Evolutionary conservation across 306 rosid species (phyloP), one percentile per base, ranked within the genome.

Genomic region (Bauhinia variegata): DNA sequence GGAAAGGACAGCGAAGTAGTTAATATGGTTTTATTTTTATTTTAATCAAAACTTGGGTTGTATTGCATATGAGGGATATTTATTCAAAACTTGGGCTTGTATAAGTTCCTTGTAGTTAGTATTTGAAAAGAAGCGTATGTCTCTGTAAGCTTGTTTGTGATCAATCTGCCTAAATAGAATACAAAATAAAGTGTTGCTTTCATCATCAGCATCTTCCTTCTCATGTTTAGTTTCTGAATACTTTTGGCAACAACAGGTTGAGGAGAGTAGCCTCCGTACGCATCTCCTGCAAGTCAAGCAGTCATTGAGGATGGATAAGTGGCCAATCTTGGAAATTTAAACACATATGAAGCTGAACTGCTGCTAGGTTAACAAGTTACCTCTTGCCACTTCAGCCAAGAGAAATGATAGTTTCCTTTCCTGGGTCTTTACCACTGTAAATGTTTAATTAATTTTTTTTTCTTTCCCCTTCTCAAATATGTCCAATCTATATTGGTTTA

Each of bases 191-290:
- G 71, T 7, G 23, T 60, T 49, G 54, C 62, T 47, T 37, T 47
- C 54, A 14, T 43, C 47, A 32, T 15, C n/a, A 43, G 23, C 15
- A 13, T 53, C 39, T 7, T 57, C 38, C 38, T 52, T 59, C 48
- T 46, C 32, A 34, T 63, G 18, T 51, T 23, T 48, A 16, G 52
- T 62, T 54, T 65, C 74, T 76, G 60, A 75, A 63, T 18, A 54
- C 23, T 79, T 76, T 53, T 55, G 71, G 69, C 19, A 17, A 52
- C 75, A 71, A 55, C 87, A 95, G 99, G 96, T 65, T 13, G 91
- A 91, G 80, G 95, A 91, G 81, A 80, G 74, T 82, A 95, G 99
- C 78, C 86, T 95, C 66, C 80, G 78, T 67, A 85, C 99, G 3
- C 96, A 95, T 75, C 72, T 78, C 54, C 66, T 91, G 80, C 99